These are phyloP conservation scores for Carpinus viminea DNA, from an alignment of 306 rosid species.

Conservation along the genomic window DNA sequence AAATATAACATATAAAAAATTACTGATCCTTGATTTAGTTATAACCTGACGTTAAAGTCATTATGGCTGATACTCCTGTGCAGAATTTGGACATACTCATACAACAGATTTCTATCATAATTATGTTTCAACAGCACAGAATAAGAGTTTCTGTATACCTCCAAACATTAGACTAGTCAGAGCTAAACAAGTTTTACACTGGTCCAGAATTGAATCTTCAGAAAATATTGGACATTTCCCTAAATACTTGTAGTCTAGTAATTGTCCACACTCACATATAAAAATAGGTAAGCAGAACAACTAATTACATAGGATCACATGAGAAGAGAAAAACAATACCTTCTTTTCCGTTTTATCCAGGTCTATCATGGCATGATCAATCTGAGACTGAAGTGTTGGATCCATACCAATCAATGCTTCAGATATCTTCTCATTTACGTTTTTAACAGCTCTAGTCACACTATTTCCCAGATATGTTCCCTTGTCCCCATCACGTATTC, in stretches of 20 bases:
- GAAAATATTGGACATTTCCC: background rate
- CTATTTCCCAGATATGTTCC: constrained; percentile 79
- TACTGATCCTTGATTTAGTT: background rate
- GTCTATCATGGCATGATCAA: constrained; percentile 94
- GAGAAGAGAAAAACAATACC: constrained; percentile 38
- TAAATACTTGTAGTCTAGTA: background rate
- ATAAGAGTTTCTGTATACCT: background rate
- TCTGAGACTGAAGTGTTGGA: constrained; percentile 85
- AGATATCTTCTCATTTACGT: constrained; percentile 80
- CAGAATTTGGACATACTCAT: background rate
- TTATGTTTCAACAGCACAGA: background rate
- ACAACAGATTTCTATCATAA: background rate
- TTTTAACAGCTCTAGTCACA: constrained; percentile 80
- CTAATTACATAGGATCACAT: constrained; percentile 1
- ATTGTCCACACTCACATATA: constrained; percentile 6
- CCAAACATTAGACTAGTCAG: background rate
- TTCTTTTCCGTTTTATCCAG: constrained; percentile 95
- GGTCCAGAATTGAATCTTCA: background rate
- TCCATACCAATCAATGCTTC: constrained; percentile 93
- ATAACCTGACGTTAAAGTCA: background rate
- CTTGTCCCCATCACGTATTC: constrained; percentile 91
- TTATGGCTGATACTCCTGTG: background rate
- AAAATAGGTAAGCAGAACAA: constrained; percentile 5
- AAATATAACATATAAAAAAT: background rate
- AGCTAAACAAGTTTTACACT: background rate